A percentile compares a stretch with the other conserved stretches of the same genome.
Evolutionary conservation across 2,329 filamentous ascomycete genomes (phyloP).

Genomic region (Cordyceps cicadae): DNA sequence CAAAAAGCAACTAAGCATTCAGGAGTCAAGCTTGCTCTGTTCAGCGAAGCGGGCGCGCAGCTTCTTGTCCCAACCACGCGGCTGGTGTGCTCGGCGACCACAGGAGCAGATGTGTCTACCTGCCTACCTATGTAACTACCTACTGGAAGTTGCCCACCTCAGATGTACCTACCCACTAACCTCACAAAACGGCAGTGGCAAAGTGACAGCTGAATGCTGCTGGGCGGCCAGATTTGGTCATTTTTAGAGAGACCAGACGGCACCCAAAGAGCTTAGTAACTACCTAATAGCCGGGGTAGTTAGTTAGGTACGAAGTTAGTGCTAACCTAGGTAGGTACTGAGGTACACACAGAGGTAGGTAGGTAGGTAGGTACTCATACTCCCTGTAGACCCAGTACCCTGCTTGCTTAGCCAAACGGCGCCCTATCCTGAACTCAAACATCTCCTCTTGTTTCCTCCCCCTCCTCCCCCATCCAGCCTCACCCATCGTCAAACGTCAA

Average conservation of each 20-base stretch:
- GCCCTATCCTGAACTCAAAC: background rate
- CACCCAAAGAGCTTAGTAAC: too few relatives aligned
- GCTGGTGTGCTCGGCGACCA: background rate
- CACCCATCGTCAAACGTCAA: background rate
- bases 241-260: background rate
- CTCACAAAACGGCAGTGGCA: too few relatives aligned
- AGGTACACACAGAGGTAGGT: background rate
- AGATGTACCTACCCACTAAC: too few relatives aligned
- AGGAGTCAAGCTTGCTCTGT: background rate
- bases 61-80: too few relatives aligned
- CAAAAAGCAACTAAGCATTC: background rate
- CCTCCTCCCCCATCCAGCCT: slow-evolving; percentile 4
- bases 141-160: too few relatives aligned
- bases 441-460: background rate
- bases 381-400: background rate
- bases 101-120: too few relatives aligned
- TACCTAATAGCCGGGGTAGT: too few relatives aligned
- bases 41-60: background rate
- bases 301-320: too few relatives aligned
- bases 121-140: too few relatives aligned
- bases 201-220: background rate
- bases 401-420: background rate
- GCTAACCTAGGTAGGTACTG: too few relatives aligned
- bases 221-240: background rate
- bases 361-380: too few relatives aligned